Evolutionary conservation across 352 stramenopile genomes (phyloP).

Genomic region (Pythium scleroteichum): DNA sequence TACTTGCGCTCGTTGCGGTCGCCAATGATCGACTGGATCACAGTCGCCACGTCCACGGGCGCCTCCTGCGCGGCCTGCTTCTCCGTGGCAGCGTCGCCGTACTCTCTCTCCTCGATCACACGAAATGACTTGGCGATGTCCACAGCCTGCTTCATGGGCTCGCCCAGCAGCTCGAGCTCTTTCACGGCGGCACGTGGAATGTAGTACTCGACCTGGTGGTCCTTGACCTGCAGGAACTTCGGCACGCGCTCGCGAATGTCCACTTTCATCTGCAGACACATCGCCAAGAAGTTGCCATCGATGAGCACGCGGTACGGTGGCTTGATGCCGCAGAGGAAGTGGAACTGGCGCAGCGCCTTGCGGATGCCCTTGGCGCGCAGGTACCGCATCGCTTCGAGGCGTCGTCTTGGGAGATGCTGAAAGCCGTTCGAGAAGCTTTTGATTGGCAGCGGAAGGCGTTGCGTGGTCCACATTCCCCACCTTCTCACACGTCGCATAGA

Average conservation of each 20-base stretch:
- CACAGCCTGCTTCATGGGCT: constrained; percentile 57
- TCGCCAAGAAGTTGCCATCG: constrained; percentile 87
- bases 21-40: constrained; percentile 56
- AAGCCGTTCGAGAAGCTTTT: constrained; percentile 1
- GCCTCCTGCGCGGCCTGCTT: constrained; percentile 12
- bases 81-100: constrained; percentile 26
- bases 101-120: constrained; percentile 46
- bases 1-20: constrained; percentile 84
- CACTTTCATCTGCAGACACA: constrained; percentile 89
- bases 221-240: constrained; percentile 84
- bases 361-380: constrained; percentile 84
- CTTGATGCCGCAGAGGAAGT: constrained; percentile 88
- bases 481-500: constrained; percentile 15
- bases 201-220: constrained; percentile 68
- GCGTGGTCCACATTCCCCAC: neutral
- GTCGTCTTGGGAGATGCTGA: neutral
- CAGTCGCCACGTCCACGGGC: constrained; percentile 51
- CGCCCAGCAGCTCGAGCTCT: constrained; percentile 74
- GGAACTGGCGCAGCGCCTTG: constrained; percentile 87
- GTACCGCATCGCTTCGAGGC: constrained; percentile 54
- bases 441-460: constrained; percentile 9
- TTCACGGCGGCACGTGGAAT: constrained; percentile 66
- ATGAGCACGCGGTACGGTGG: constrained; percentile 79
- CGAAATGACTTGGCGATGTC: constrained; percentile 70
- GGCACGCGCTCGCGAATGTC: constrained; percentile 74